These are phyloP conservation scores for Ophiocordyceps camponoti-saundersi DNA, from an alignment of 2,329 filamentous ascomycete species.

Conservation along the genomic window DNA sequence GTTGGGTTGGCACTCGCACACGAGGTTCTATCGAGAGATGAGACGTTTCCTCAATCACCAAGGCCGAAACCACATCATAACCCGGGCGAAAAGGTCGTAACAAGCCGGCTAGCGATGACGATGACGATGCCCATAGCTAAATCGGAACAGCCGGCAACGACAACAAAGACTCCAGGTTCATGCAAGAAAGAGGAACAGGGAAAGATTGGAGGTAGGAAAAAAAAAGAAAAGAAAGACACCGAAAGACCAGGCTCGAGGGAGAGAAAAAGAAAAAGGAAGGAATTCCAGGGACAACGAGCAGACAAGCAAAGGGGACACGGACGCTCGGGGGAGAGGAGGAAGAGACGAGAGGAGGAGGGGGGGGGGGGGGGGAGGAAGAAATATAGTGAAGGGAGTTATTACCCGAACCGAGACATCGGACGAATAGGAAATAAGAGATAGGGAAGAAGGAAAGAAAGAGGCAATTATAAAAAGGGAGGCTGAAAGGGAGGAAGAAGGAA, in stretches of 20 bases:
- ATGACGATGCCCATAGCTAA: conserved; percentile 6
- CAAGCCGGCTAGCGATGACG: conserved; percentile 4
- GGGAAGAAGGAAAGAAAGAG: not conserved
- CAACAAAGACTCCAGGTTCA: not conserved
- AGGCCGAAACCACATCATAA: conserved; percentile 10
- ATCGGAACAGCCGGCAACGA: not conserved
- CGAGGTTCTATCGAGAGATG: not conserved
- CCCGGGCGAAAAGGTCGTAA: conserved; percentile 14
- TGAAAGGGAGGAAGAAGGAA: not conserved
- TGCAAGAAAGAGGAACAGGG: not conserved
- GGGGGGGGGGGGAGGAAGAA: not conserved
- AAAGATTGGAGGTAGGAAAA: not conserved
- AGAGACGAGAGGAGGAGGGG: not conserved
- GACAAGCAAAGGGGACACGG: not conserved
- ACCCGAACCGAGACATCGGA: not conserved
- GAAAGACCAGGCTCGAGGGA: not conserved
- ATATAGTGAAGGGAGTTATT: not conserved
- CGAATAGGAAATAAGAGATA: not conserved
- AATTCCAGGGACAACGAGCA: not conserved
- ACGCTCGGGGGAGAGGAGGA: not conserved
- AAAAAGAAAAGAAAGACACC: not conserved
- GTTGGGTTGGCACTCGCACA: not conserved
- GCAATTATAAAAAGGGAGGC: not conserved
- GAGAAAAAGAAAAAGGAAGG: too few relatives aligned
- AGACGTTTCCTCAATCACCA: not conserved